These are phyloP conservation scores for Teratosphaeria gauchensis DNA, from an alignment of 2,329 filamentous ascomycete species.

Conservation along the genomic window DNA sequence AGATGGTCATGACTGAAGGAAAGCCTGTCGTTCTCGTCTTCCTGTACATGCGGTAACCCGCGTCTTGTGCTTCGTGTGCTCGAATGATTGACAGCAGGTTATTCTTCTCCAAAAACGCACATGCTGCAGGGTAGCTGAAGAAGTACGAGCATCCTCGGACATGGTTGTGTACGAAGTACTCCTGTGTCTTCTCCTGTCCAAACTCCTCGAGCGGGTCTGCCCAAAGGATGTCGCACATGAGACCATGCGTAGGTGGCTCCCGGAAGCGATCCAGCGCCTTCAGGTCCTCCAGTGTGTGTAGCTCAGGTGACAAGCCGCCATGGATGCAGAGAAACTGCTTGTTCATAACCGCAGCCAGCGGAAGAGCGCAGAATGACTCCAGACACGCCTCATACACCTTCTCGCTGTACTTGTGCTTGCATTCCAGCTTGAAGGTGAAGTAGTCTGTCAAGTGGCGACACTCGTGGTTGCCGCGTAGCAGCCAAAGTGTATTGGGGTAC, in stretches of 20 bases:
- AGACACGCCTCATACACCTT: constrained; percentile 94
- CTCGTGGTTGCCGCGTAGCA: constrained; percentile 95
- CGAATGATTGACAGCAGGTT: constrained; percentile 94
- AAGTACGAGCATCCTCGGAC: constrained; percentile 98
- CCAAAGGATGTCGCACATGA: constrained; percentile 99
- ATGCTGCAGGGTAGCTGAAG: constrained; percentile 96
- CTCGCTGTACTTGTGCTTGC: constrained; percentile 99
- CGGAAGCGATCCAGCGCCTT: constrained; percentile 98
- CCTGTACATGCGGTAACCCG: constrained; percentile 96
- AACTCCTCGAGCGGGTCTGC: constrained; percentile 97
- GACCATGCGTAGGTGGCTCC: constrained; percentile 89
- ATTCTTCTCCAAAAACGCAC: constrained; percentile 97
- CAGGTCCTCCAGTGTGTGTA: constrained; percentile 91
- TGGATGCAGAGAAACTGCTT: constrained; percentile 99
- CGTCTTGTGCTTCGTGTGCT: constrained; percentile 96
- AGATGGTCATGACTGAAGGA: constrained; percentile 99
- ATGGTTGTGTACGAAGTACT: constrained; percentile 97
- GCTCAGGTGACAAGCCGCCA: constrained; percentile 86
- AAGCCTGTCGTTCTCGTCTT: constrained; percentile 98
- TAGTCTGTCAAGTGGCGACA: constrained; percentile 98
- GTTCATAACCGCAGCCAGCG: constrained; percentile 96
- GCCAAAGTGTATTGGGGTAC: constrained; percentile 95
- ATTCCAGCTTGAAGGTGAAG: constrained; percentile 99
- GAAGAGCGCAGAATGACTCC: constrained; percentile 92
- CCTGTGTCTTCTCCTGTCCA: constrained; percentile 94